Evolutionary conservation across 768 basidiomycete genomes (phyloP).

Genomic region (Porpolomopsis calyptriformis): DNA sequence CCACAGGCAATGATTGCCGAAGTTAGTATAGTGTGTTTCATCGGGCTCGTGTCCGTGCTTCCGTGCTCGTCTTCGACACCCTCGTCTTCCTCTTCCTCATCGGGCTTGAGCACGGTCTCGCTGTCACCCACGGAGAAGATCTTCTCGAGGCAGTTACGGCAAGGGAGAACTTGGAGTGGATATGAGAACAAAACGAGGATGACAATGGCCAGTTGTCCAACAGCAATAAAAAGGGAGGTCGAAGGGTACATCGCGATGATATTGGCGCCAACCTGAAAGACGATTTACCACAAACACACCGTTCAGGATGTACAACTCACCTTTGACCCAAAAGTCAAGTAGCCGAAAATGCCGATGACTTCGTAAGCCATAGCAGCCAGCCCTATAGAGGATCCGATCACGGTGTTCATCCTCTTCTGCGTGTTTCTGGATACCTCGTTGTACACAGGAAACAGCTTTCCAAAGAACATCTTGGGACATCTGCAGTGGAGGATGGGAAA

Average conservation of each 20-base stretch:
- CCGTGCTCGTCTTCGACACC: constrained; percentile 35
- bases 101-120: constrained; percentile 20
- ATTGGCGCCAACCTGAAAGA: constrained; percentile 68
- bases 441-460: constrained; percentile 83
- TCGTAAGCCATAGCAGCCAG: constrained; percentile 78
- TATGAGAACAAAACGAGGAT: constrained; percentile 86
- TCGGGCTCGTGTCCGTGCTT: constrained; percentile 52
- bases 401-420: constrained; percentile 75
- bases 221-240: constrained; percentile 83
- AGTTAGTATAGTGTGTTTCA: constrained; percentile 65
- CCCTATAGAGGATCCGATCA: constrained; percentile 83
- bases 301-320: constrained; percentile 23
- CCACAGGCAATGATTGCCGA: constrained; percentile 50
- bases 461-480: background rate
- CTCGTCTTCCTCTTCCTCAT: constrained; percentile 37
- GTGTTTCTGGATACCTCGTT: constrained; percentile 81
- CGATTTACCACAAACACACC: constrained; percentile 6
- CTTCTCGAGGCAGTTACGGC: constrained; percentile 85
- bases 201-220: constrained; percentile 90
- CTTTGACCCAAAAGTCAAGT: constrained; percentile 85
- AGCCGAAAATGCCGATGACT: constrained; percentile 79
- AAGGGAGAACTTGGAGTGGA: constrained; percentile 90
- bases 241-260: constrained; percentile 92
- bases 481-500: constrained; percentile 3
- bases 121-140: constrained; percentile 48